phyloP scores from a whole-genome alignment of 257 asterid species.

The Avicennia marina region DNA sequence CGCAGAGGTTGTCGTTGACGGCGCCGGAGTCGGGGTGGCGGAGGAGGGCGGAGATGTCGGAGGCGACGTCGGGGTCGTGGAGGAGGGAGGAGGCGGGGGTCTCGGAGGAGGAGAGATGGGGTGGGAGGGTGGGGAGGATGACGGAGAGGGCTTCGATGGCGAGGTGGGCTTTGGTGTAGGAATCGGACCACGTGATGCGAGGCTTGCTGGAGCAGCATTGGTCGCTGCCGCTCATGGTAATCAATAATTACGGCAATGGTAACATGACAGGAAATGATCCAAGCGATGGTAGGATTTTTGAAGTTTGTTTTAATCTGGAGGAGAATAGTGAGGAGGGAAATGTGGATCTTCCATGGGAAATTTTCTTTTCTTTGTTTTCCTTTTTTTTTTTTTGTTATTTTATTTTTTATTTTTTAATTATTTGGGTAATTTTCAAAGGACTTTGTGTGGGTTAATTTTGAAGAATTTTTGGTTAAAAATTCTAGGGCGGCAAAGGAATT shows the following conservation, averaged over 20 bases:
- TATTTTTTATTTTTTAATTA: too few relatives aligned
- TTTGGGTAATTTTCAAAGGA: too few relatives aligned
- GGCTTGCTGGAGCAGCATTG: constrained; percentile 18
- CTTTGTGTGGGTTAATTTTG: too few relatives aligned
- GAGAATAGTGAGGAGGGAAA: constrained; percentile 25
- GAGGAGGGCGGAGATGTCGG: constrained; percentile 53
- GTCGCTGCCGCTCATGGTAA: too few relatives aligned
- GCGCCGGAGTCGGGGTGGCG: constrained; percentile 75
- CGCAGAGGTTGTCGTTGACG: constrained; percentile 77
- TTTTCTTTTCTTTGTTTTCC: not conserved
- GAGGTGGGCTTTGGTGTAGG: constrained; percentile 52
- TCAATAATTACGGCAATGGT: too few relatives aligned
- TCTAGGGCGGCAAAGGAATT: too few relatives aligned
- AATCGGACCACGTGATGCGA: constrained; percentile 70
- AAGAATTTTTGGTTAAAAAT: too few relatives aligned
- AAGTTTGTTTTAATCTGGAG: not conserved
- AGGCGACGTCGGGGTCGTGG: constrained; percentile 47
- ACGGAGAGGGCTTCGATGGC: constrained; percentile 58
- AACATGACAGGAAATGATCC: too few relatives aligned
- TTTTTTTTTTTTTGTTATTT: too few relatives aligned
- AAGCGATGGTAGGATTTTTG: not conserved
- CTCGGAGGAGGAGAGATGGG: constrained; percentile 48
- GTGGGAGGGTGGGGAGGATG: constrained; percentile 53
- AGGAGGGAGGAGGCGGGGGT: constrained; percentile 71
- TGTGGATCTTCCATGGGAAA: constrained; percentile 17